Percentiles rank a stretch among this genome's conserved stretches.
Evolutionary conservation across 2,329 filamentous ascomycete species (phyloP).

Genomic region (Lojkania enalia): DNA sequence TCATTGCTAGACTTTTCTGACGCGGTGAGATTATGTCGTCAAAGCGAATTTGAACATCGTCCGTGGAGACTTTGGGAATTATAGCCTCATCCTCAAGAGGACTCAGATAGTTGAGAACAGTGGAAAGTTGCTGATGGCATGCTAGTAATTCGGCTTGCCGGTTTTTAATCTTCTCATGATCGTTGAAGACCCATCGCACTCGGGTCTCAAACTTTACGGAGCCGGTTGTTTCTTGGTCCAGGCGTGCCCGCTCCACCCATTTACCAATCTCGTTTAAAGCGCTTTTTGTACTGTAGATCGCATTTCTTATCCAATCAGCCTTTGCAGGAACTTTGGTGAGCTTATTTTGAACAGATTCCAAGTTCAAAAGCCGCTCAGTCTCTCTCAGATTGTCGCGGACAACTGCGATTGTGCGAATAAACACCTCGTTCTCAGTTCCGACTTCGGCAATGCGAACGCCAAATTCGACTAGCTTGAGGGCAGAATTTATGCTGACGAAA

Average conservation of each 20-base stretch:
- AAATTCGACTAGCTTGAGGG: conserved; percentile 29
- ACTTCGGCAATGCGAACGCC: conserved; percentile 25
- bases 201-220: conserved; percentile 21
- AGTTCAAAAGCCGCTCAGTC: conserved; percentile 21
- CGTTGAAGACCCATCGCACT: conserved; percentile 28
- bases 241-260: conserved; percentile 25
- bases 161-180: conserved; percentile 22
- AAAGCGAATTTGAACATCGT: conserved; percentile 11
- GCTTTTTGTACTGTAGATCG: conserved; percentile 22
- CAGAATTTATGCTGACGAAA: conserved; percentile 25
- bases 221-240: conserved; percentile 23
- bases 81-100: conserved; percentile 16
- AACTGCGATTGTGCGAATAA: conserved; percentile 27
- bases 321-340: conserved; percentile 21
- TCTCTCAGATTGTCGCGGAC: conserved; percentile 29
- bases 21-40: conserved; percentile 8
- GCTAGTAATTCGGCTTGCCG: conserved; percentile 22
- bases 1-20: not conserved
- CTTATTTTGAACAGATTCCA: conserved; percentile 15
- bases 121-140: conserved; percentile 32
- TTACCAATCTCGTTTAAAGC: conserved; percentile 29
- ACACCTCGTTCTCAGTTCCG: conserved; percentile 28
- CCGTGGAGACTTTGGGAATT: conserved; percentile 1
- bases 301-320: conserved; percentile 22
- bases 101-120: conserved; percentile 21